phyloP scores from a whole-genome alignment of 108 stramenopile genomes.

The Licmophora abbreviata region DNA sequence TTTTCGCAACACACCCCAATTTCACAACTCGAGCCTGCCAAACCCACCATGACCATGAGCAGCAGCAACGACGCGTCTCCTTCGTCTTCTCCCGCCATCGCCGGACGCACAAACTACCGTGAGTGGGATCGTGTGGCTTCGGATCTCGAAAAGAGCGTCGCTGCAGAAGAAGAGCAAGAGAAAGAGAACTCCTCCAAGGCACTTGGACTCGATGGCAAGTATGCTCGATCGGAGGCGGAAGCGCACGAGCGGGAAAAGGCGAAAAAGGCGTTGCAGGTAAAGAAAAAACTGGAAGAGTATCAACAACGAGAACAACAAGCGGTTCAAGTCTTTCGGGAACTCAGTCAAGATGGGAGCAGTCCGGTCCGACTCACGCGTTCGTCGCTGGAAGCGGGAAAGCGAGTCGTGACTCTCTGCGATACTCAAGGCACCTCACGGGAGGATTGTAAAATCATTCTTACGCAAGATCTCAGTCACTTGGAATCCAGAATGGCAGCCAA shows the following conservation, averaged over 20 bases:
- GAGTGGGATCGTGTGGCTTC: constrained; percentile 64
- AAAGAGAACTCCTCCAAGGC: constrained; percentile 21
- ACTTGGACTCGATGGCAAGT: constrained; percentile 71
- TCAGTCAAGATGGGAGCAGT: constrained; percentile 27
- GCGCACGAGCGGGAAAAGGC: constrained; percentile 73
- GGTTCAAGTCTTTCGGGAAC: constrained; percentile 25
- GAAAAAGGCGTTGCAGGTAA: constrained; percentile 40
- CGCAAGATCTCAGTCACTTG: constrained; percentile 70
- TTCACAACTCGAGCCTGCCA: too few relatives aligned
- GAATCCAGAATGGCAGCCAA: constrained; percentile 57
- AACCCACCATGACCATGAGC: not conserved
- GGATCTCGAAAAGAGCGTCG: constrained; percentile 38
- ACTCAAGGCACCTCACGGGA: constrained; percentile 44
- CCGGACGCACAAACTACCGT: constrained; percentile 66
- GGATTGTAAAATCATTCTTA: constrained; percentile 56
- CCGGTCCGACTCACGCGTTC: constrained; percentile 58
- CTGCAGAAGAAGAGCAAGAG: constrained; percentile 52
- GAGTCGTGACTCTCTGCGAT: constrained; percentile 57
- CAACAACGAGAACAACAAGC: constrained; percentile 56
- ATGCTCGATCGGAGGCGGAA: constrained; percentile 60
- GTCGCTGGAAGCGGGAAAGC: constrained; percentile 71
- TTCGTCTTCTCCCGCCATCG: constrained; percentile 27
- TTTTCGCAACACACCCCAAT: too few relatives aligned
- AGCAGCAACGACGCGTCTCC: constrained; percentile 3
- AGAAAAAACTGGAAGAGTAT: constrained; percentile 54